Percentiles rank a stretch among this genome's conserved stretches.
These are phyloP conservation scores for Sporothrix pseudoabietina DNA, from an alignment of 2,329 filamentous ascomycete genomes.

Conservation along the genomic window DNA sequence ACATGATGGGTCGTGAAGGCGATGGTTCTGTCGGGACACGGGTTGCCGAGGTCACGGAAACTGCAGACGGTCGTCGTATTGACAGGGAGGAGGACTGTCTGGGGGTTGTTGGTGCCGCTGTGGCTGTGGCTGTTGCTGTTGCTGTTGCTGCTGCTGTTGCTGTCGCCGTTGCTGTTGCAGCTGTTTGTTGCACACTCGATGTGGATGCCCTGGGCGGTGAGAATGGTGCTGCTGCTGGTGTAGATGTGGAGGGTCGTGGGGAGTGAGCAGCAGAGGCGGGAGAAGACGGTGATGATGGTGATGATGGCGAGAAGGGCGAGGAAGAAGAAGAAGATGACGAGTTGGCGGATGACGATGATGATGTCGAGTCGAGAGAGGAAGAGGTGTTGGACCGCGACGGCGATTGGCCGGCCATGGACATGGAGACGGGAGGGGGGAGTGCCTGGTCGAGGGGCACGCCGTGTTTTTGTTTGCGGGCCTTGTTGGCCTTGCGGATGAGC, in stretches of 20 bases:
- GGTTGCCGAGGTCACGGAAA: neutral
- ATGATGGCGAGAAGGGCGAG: slow-evolving; percentile 14
- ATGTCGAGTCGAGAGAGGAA: neutral
- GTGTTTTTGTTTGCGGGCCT: slow-evolving; percentile 56
- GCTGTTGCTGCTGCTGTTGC: neutral
- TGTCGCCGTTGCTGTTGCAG: neutral
- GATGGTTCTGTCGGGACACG: neutral
- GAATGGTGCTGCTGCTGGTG: neutral
- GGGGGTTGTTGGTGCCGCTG: neutral
- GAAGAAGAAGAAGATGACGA: neutral
- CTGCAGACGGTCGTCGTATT: neutral
- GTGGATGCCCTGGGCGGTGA: neutral
- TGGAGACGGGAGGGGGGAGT: slow-evolving; percentile 28
- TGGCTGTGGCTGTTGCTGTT: neutral
- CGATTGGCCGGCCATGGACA: slow-evolving; percentile 29
- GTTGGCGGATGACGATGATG: slow-evolving; percentile 18
- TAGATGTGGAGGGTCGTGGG: neutral
- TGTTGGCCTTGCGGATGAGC: slow-evolving; percentile 74
- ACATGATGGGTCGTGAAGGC: neutral
- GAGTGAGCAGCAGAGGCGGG: neutral
- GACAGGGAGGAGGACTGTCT: neutral
- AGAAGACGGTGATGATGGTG: slow-evolving; percentile 19
- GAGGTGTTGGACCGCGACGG: neutral
- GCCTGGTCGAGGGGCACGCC: slow-evolving; percentile 30
- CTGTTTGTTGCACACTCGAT: neutral